phyloP scores from a whole-genome alignment of 345 rosid genomes.

The Murraya paniculata region DNA sequence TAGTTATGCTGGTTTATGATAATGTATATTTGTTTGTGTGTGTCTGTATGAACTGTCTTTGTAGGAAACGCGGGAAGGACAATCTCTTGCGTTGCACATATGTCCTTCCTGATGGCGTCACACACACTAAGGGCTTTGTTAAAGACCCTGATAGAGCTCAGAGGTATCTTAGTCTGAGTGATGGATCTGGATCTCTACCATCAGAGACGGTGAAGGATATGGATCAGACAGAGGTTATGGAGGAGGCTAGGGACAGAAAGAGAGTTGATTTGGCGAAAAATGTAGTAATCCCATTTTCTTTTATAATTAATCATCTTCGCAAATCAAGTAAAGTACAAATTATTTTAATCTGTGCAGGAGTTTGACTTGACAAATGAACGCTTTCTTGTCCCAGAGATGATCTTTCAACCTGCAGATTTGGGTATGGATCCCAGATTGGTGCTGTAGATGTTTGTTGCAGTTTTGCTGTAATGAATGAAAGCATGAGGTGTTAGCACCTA shows the following conservation, averaged over 20 bases:
- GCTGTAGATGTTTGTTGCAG: background rate
- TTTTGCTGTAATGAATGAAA: background rate
- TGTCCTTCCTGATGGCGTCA: conserved; percentile 85
- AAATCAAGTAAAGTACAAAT: background rate
- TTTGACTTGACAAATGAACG: conserved; percentile 90
- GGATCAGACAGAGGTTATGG: conserved; percentile 32
- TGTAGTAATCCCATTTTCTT: conserved; percentile 31
- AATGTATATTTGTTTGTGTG: background rate
- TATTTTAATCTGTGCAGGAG: conserved; percentile 54
- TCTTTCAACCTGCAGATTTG: conserved; percentile 92
- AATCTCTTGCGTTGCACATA: conserved; percentile 67
- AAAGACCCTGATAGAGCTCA: conserved; percentile 64
- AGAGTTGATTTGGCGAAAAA: conserved; percentile 64
- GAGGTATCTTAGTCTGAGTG: conserved; percentile 35
- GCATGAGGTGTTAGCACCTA: background rate
- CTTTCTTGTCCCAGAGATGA: conserved; percentile 92
- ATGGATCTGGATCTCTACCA: conserved; percentile 18
- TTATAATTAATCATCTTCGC: background rate
- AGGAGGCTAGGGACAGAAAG: conserved; percentile 45
- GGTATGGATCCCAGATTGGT: conserved; percentile 37
- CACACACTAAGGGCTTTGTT: conserved; percentile 77
- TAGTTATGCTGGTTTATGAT: background rate
- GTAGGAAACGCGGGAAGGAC: conserved; percentile 53
- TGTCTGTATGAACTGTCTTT: background rate
- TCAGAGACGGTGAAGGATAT: conserved; percentile 19